These are phyloP conservation scores for Coemansia sp. DNA, from an alignment of 192 early-diverging fungal species.

Conservation along the genomic window DNA sequence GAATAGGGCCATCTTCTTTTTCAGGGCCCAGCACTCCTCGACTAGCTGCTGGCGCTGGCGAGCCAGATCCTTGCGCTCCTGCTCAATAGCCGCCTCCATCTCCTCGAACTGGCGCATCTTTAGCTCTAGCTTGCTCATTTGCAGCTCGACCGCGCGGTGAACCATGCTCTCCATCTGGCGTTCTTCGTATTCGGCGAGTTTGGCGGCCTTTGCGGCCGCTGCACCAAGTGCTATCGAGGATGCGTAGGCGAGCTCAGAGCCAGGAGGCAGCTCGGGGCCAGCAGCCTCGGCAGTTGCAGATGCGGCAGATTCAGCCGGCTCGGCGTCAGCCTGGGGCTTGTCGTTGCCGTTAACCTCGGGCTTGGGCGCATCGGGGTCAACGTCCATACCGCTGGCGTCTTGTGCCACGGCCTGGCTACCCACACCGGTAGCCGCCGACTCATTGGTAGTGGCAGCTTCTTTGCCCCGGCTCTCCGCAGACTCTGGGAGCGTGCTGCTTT, in stretches of 20 bases:
- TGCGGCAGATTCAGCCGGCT: neutral
- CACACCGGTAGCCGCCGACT: neutral
- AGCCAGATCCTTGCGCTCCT: constrained; percentile 84
- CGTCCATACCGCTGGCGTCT: constrained; percentile 7
- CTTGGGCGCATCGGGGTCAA: constrained; percentile 28
- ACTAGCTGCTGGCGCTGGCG: constrained; percentile 49
- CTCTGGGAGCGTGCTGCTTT: neutral
- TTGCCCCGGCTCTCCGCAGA: constrained; percentile 2
- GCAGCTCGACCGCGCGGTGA: constrained; percentile 80
- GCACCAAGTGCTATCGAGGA: constrained; percentile 89
- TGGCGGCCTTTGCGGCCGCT: constrained; percentile 89
- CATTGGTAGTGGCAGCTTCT: neutral
- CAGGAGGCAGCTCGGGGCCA: constrained; percentile 15
- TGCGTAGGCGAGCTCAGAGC: constrained; percentile 72
- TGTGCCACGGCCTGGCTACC: constrained; percentile 9
- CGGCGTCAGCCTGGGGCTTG: constrained; percentile 22
- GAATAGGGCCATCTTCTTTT: constrained; percentile 54
- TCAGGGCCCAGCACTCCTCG: constrained; percentile 54
- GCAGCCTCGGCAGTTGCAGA: constrained; percentile 9
- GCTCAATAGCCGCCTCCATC: constrained; percentile 84
- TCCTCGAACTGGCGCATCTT: constrained; percentile 96
- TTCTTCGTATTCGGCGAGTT: constrained; percentile 83
- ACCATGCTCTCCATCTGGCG: constrained; percentile 83
- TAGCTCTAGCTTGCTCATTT: constrained; percentile 87
- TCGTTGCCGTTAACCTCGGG: neutral